Conservation (phyloP, 2,329 filamentous ascomycete species). For the Apiospora saccharicola region DNA sequence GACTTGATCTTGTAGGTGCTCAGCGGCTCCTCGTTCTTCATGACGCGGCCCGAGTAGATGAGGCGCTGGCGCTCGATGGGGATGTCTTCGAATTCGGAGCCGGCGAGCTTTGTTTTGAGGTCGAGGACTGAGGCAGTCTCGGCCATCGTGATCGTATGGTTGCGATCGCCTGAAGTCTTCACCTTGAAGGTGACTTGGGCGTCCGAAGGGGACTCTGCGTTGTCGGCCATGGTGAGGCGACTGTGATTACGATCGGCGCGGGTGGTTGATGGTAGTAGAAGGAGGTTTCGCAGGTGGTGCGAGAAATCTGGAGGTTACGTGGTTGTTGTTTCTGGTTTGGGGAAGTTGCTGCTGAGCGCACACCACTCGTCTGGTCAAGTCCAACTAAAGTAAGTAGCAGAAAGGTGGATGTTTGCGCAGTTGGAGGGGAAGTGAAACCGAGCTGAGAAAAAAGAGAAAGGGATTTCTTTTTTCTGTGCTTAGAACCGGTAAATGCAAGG, state of each 20-base stretch:
- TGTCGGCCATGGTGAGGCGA: constrained; percentile 67
- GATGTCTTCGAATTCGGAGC: constrained; percentile 83
- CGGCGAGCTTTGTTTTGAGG: constrained; percentile 87
- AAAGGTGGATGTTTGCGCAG: neutral
- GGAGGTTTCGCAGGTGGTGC: neutral
- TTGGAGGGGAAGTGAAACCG: constrained; percentile 18
- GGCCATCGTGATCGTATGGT: constrained; percentile 82
- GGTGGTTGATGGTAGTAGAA: neutral
- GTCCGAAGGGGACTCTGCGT: constrained; percentile 66
- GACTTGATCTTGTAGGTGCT: constrained; percentile 92
- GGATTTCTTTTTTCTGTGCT: neutral
- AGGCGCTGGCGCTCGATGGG: constrained; percentile 88
- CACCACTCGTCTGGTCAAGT: constrained; percentile 5
- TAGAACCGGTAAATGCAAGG: neutral
- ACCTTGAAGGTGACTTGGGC: constrained; percentile 92
- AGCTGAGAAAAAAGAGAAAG: neutral
- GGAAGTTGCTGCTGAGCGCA: neutral
- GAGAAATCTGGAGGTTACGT: neutral
- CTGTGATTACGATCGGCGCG: neutral
- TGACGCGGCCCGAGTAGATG: constrained; percentile 95
- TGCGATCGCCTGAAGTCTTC: constrained; percentile 92
- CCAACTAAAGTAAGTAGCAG: too few relatives aligned
- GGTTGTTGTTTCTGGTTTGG: neutral
- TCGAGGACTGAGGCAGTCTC: constrained; percentile 80
- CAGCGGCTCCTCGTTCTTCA: constrained; percentile 92